These are phyloP conservation scores for Mucor circinelloides DNA, from an alignment of 371 early-diverging fungal species.

Conservation along the genomic window DNA sequence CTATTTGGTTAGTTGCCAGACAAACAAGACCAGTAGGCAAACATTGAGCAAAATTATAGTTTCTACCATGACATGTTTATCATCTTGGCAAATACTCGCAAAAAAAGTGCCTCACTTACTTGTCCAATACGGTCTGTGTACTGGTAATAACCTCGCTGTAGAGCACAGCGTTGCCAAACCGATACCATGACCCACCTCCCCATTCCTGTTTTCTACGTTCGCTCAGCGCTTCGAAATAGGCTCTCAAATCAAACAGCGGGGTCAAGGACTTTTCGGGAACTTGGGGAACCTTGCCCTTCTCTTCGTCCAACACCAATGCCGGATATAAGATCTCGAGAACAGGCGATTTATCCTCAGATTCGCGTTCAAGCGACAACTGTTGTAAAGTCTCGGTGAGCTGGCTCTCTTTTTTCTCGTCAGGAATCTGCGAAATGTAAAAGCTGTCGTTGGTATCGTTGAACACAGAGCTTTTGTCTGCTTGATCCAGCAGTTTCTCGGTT, in stretches of 20 bases:
- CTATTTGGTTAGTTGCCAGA: slow-evolving; percentile 75
- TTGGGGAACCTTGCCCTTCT: neutral
- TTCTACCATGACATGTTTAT: slow-evolving; percentile 30
- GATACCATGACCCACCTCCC: slow-evolving; percentile 30
- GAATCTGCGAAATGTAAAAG: slow-evolving; percentile 11
- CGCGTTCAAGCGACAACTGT: slow-evolving; percentile 6
- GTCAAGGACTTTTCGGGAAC: slow-evolving; percentile 12
- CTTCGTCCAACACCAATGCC: neutral
- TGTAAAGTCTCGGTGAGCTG: neutral
- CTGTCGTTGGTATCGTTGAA: slow-evolving; percentile 17
- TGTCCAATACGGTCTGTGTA: slow-evolving; percentile 90
- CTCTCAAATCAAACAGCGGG: slow-evolving; percentile 17
- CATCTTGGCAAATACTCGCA: neutral
- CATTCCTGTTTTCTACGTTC: slow-evolving; percentile 24
- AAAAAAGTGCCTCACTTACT: slow-evolving; percentile 45
- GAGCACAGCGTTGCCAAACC: slow-evolving; percentile 72
- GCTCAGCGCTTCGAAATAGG: slow-evolving; percentile 37
- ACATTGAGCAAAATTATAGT: slow-evolving; percentile 58
- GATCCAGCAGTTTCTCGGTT: neutral
- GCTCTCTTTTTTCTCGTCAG: neutral
- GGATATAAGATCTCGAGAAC: slow-evolving; percentile 17
- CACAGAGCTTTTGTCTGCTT: neutral
- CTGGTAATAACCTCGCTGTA: slow-evolving; percentile 78
- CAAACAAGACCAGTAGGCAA: slow-evolving; percentile 77
- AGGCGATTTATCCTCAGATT: slow-evolving; percentile 17